phyloP scores from a whole-genome alignment of 2,329 filamentous ascomycete genomes.

The Septoria petroselini region DNA sequence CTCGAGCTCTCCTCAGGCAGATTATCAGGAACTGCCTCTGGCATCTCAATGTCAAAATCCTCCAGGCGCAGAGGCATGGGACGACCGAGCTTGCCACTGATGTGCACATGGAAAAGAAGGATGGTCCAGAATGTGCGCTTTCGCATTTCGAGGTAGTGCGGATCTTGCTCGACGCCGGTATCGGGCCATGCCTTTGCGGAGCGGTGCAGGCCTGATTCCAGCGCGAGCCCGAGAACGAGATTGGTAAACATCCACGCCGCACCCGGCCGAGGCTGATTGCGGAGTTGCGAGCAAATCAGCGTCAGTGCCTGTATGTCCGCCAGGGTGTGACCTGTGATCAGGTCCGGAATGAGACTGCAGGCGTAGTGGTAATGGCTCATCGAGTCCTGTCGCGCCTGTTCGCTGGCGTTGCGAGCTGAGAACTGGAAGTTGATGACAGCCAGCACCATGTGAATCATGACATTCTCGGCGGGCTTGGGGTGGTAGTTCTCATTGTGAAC shows the following conservation, averaged over 20 bases:
- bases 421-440: conserved; percentile 75
- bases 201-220: conserved; percentile 73
- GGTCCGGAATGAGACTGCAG: conserved; percentile 64
- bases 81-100: conserved; percentile 71
- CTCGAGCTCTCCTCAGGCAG: conserved; percentile 58
- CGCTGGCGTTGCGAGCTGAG: conserved; percentile 63
- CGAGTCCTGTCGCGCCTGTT: conserved; percentile 59
- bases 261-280: conserved; percentile 76
- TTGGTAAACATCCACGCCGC: conserved; percentile 67
- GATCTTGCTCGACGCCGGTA: conserved; percentile 50
- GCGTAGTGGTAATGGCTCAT: conserved; percentile 78
- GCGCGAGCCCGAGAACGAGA: conserved; percentile 63
- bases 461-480: conserved; percentile 62
- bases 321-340: conserved; percentile 61
- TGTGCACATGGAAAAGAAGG: conserved; percentile 62
- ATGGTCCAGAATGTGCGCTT: conserved; percentile 77
- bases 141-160: conserved; percentile 70
- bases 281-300: conserved; percentile 68
- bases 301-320: conserved; percentile 69
- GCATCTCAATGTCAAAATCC: conserved; percentile 76
- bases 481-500: conserved; percentile 69
- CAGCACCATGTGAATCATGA: conserved; percentile 75
- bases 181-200: conserved; percentile 60
- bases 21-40: conserved; percentile 68
- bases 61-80: conserved; percentile 71